phyloP scores from a whole-genome alignment of 2,329 filamentous ascomycete species.

The Septoria petroselini region DNA sequence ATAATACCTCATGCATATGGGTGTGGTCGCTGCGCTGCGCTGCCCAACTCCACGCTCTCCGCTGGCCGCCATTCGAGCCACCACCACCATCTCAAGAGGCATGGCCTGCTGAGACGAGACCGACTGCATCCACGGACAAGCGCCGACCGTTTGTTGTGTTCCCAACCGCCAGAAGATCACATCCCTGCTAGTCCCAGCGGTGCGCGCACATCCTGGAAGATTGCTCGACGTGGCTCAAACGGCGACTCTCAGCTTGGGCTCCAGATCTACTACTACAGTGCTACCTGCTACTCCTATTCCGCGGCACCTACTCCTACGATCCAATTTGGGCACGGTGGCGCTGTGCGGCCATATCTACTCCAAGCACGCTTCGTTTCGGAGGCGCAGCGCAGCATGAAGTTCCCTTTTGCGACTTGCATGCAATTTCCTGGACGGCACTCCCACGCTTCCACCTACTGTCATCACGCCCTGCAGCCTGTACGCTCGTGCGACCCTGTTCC shows the following conservation, averaged over 20 bases:
- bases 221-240: background rate
- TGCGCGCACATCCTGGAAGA: constrained; percentile 9
- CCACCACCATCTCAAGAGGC: no score
- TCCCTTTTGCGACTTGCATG: background rate
- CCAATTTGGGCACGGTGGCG: background rate
- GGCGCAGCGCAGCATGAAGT: background rate
- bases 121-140: background rate
- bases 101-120: no score
- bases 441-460: background rate
- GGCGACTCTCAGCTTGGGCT: background rate
- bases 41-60: no score
- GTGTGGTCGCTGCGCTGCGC: no score
- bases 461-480: background rate
- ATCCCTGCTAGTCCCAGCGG: constrained; percentile 8
- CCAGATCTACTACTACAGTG: background rate
- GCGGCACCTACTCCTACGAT: background rate
- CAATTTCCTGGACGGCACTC: background rate
- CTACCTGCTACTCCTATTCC: background rate
- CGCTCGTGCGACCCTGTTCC: background rate
- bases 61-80: no score
- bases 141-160: constrained; percentile 5
- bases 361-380: background rate
- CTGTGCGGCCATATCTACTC: background rate
- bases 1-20: no score
- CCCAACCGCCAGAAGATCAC: background rate